These are phyloP conservation scores for Gastrolobium bilobum DNA, from an alignment of 306 rosid genomes.

Conservation along the genomic window DNA sequence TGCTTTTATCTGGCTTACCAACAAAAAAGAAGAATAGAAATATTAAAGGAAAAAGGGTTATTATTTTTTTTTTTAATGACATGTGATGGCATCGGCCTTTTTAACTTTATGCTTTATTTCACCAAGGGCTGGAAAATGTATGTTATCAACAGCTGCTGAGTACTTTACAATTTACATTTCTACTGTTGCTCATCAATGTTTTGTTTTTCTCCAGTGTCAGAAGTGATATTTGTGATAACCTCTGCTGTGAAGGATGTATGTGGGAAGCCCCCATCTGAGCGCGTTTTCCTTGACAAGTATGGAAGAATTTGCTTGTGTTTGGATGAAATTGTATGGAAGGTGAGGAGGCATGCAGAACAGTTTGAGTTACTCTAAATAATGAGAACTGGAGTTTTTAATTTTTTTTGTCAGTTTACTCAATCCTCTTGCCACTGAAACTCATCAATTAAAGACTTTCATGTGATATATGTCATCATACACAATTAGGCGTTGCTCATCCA, in stretches of 20 bases:
- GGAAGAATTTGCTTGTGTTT: constrained; percentile 93
- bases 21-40: neutral
- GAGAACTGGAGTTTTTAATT: constrained; percentile 10
- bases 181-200: constrained; percentile 33
- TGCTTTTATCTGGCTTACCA: constrained; percentile 19
- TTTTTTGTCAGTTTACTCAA: neutral
- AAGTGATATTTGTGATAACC: constrained; percentile 87
- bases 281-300: constrained; percentile 93
- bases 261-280: constrained; percentile 90
- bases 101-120: constrained; percentile 17
- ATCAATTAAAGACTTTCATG: neutral
- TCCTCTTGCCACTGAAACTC: constrained; percentile 12
- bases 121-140: constrained; percentile 8
- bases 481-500: neutral
- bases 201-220: constrained; percentile 69
- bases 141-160: neutral
- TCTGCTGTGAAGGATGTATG: constrained; percentile 94
- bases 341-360: constrained; percentile 43
- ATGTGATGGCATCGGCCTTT: constrained; percentile 9
- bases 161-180: neutral
- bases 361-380: constrained; percentile 16
- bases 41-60: neutral
- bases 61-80: neutral
- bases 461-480: constrained; percentile 4
- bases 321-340: constrained; percentile 98